Percentiles rank a stretch among this genome's conserved stretches.
These are phyloP conservation scores for Aspergillus thermomutatus DNA, from an alignment of 2,329 filamentous ascomycete genomes.

Conservation along the genomic window DNA sequence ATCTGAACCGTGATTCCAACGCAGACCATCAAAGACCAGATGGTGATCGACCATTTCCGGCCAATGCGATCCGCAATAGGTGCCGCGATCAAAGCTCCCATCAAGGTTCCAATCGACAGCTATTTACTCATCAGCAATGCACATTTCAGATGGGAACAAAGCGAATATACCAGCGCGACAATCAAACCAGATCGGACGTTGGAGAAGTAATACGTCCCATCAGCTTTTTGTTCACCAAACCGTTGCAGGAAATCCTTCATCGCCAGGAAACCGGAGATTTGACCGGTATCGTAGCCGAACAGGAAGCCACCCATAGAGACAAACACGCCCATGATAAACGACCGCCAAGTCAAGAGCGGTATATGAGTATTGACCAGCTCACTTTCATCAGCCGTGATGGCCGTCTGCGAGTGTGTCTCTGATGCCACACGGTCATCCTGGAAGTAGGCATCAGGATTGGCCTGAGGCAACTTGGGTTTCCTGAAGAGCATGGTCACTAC, in stretches of 20 bases:
- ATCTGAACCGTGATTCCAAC: constrained; percentile 45
- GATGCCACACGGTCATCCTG: not conserved
- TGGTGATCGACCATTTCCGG: constrained; percentile 40
- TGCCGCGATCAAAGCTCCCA: constrained; percentile 40
- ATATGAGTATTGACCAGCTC: constrained; percentile 15
- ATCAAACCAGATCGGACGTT: constrained; percentile 43
- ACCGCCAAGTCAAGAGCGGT: constrained; percentile 28
- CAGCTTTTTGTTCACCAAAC: constrained; percentile 30
- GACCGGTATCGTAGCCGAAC: constrained; percentile 43
- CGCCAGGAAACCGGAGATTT: constrained; percentile 43
- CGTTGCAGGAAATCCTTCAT: constrained; percentile 40
- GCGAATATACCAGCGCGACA: constrained; percentile 35
- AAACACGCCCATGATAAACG: constrained; percentile 36
- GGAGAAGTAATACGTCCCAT: constrained; percentile 36
- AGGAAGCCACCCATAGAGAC: constrained; percentile 47
- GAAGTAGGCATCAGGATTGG: not conserved
- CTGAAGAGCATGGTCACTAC: not conserved
- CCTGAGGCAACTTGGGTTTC: not conserved
- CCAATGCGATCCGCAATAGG: constrained; percentile 42
- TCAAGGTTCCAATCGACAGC: constrained; percentile 43
- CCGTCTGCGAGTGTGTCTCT: not conserved
- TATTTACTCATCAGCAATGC: constrained; percentile 12
- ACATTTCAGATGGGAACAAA: not conserved
- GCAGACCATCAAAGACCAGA: constrained; percentile 39
- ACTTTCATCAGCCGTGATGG: not conserved